These are phyloP conservation scores for Oxalis stricta DNA, from an alignment of 441 rosid species.

Conservation along the genomic window DNA sequence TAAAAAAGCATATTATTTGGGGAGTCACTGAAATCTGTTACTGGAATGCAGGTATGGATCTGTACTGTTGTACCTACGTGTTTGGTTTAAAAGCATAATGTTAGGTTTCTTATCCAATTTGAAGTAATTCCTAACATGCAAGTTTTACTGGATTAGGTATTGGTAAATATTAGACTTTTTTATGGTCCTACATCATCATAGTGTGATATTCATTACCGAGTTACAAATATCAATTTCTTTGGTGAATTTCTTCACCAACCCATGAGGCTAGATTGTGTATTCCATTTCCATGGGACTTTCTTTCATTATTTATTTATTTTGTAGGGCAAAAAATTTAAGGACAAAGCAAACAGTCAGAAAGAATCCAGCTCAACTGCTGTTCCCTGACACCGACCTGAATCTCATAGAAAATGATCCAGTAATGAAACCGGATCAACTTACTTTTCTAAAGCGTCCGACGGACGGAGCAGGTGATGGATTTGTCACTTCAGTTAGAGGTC, in stretches of 20 bases:
- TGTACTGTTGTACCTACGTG: background rate
- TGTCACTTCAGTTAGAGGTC: constrained; percentile 87
- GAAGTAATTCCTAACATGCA: background rate
- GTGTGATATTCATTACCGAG: no score
- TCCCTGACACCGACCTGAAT: constrained; percentile 64
- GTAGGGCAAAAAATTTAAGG: constrained; percentile 97
- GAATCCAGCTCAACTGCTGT: constrained; percentile 33
- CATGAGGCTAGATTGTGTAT: background rate
- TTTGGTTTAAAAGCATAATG: background rate
- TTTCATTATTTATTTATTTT: constrained; percentile 6
- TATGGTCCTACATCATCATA: no score
- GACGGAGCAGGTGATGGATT: constrained; percentile 99
- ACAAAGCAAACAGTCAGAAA: constrained; percentile 51
- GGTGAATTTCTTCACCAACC: background rate
- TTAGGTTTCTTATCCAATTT: background rate
- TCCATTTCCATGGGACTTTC: background rate
- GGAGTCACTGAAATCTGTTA: constrained; percentile 94
- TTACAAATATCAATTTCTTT: no score
- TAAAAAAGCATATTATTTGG: constrained; percentile 93
- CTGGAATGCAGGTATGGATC: constrained; percentile 85
- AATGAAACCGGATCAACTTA: constrained; percentile 56
- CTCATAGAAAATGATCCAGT: constrained; percentile 74
- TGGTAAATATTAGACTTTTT: no score
- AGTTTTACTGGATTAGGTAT: no score
- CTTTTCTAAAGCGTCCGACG: constrained; percentile 67